Evolutionary conservation across 768 basidiomycete genomes (phyloP).

Genomic region (Boletus subcaerulescens): DNA sequence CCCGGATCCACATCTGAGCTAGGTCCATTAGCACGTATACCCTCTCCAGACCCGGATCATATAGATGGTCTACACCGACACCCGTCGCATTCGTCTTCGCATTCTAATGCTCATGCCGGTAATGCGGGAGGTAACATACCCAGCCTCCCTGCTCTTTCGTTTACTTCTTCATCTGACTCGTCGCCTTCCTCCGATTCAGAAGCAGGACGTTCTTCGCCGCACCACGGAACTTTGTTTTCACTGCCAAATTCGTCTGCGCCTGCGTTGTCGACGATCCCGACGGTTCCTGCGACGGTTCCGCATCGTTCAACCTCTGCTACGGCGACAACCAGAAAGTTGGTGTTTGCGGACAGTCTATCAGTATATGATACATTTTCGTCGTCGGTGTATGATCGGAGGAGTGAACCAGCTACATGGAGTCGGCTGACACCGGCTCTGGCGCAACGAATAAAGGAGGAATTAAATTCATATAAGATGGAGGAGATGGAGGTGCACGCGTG

Average conservation of each 20-base stretch:
- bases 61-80: slow-evolving; percentile 85
- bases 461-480: slow-evolving; percentile 99
- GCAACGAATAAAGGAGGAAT: slow-evolving; percentile 95
- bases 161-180: slow-evolving; percentile 41
- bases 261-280: slow-evolving; percentile 59
- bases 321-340: slow-evolving; percentile 71
- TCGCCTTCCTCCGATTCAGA: slow-evolving; percentile 37
- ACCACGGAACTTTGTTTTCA: slow-evolving; percentile 56
- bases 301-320: slow-evolving; percentile 74
- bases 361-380: slow-evolving; percentile 97
- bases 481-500: slow-evolving; percentile 98
- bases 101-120: slow-evolving; percentile 23
- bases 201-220: slow-evolving; percentile 34
- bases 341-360: slow-evolving; percentile 89
- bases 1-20: slow-evolving; percentile 47
- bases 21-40: slow-evolving; percentile 79
- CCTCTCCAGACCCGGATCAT: slow-evolving; percentile 80
- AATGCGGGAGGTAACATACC: slow-evolving; percentile 29
- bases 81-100: slow-evolving; percentile 50
- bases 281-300: slow-evolving; percentile 49
- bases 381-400: slow-evolving; percentile 87
- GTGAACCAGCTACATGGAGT: slow-evolving; percentile 97
- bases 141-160: slow-evolving; percentile 57
- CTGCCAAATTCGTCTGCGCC: slow-evolving; percentile 92
- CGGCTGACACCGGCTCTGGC: slow-evolving; percentile 91